A percentile compares a stretch with the other conserved stretches of the same genome.
phyloP scores from a whole-genome alignment of 2,329 filamentous ascomycete species.

The Chaetothyriales sp. region DNA sequence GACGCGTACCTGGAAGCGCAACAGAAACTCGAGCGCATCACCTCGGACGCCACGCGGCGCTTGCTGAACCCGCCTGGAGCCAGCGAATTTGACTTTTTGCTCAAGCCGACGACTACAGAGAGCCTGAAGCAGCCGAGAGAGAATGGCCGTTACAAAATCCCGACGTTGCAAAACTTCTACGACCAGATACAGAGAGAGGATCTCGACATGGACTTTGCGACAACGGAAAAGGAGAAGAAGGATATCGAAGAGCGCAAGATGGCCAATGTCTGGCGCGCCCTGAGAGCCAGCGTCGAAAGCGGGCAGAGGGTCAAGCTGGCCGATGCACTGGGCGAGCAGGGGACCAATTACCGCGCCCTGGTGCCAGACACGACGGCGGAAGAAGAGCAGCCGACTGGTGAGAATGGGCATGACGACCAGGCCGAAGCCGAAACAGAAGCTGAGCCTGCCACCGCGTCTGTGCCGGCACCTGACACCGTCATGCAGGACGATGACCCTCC shows the following conservation, averaged over 20 bases:
- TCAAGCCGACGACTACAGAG: conserved; percentile 51
- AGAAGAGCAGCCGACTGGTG: background rate
- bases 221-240: conserved; percentile 45
- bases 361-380: background rate
- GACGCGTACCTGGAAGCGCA: conserved; percentile 56
- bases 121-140: conserved; percentile 45
- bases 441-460: background rate
- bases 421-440: background rate
- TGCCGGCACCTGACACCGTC: background rate
- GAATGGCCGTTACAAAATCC: conserved; percentile 51
- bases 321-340: background rate
- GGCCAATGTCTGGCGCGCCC: conserved; percentile 79
- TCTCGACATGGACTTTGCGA: conserved; percentile 72
- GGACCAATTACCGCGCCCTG: background rate
- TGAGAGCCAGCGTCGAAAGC: conserved; percentile 49
- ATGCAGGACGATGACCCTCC: background rate
- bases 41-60: conserved; percentile 56
- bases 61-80: conserved; percentile 51
- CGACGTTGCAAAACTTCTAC: conserved; percentile 55
- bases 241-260: conserved; percentile 54
- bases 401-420: background rate
- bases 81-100: conserved; percentile 63
- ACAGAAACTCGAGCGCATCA: conserved; percentile 47
- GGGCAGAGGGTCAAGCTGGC: conserved; percentile 30
- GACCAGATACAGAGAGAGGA: conserved; percentile 62